Base-by-base conservation (phyloP, 2,329 filamentous ascomycete species). In the Nemania abortiva region DNA sequence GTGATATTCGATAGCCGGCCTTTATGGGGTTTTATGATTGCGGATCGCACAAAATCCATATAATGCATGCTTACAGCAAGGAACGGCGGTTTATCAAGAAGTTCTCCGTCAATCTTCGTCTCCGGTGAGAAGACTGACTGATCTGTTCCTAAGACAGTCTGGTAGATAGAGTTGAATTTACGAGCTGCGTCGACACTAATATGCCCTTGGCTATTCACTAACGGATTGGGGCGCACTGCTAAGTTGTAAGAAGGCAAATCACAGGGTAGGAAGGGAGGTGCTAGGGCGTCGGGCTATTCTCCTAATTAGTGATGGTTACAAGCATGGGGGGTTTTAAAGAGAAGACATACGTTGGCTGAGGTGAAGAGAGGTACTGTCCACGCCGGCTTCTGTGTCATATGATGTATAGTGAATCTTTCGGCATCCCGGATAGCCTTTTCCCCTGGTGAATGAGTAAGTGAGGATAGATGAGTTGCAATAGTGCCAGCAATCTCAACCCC, bases 401-500 rank as follows among this genome's bases (percentile, higher is more conserved):
- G 91, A 59, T 92, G 87, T 9, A 96, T 83, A 2, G 84, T 86
- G 73, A 87, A 89, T 11, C 84, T 82, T 0, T 84, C 83, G 0
- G 84, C 75, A 53, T 84, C 79, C 0, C 78, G 63, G 4, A 88
- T 79, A 0, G 74, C 63, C 34, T 78, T 83, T 1, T 79, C 69
- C 0, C 79, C 81, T 0, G 89, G 87, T 0, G 87, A 86, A 76
- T 91, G 83, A 13, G 80, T 79, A 2, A 86, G 86, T 6, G 89
- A 89, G 0, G 92, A 95, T 1, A 95, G 79, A 70, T 94, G 89
- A 4, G 89, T 84, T 11, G 92, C 92, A 58, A 95, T 87, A 1
- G 90, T 89, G 10, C 89, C 90, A 0, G 92, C 91, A 57, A 91
- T 91, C 81, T 97, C 93, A 5, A 92, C 88, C 0, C 92, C 93